Conservation (phyloP, 2,329 filamentous ascomycete species). For the Arthroderma sp. region DNA sequence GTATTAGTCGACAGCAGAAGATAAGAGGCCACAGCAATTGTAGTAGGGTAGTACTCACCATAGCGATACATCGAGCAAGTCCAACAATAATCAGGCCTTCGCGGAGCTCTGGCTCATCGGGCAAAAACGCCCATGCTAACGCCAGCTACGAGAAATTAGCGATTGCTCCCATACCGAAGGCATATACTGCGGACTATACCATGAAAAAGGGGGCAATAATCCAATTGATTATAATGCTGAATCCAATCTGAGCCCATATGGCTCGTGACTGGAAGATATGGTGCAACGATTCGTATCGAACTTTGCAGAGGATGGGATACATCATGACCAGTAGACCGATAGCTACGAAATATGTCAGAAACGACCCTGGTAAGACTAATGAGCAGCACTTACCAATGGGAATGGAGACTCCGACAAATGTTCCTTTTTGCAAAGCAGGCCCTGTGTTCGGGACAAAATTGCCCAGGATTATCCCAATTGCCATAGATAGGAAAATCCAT, state of each 20-base stretch:
- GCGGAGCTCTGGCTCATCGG: conserved; percentile 36
- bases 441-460: conserved; percentile 57
- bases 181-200: conserved; percentile 35
- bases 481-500: conserved; percentile 71
- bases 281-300: conserved; percentile 64
- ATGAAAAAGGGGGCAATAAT: conserved; percentile 70
- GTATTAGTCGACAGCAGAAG: neutral
- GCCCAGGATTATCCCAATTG: conserved; percentile 58
- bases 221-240: conserved; percentile 72
- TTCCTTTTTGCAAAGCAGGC: conserved; percentile 51
- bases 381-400: conserved; percentile 43
- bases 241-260: conserved; percentile 66
- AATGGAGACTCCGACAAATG: conserved; percentile 57
- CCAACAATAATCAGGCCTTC: conserved; percentile 70
- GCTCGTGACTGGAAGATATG: conserved; percentile 45
- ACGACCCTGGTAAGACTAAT: conserved; percentile 8
- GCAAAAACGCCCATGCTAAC: conserved; percentile 39
- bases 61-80: conserved; percentile 74
- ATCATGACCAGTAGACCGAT: conserved; percentile 80
- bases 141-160: conserved; percentile 27
- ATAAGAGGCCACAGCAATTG: conserved; percentile 1
- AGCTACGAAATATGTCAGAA: conserved; percentile 33
- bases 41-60: conserved; percentile 40
- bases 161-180: neutral
- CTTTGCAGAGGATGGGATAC: conserved; percentile 85